Evolutionary conservation across 148 eudicot genomes (phyloP).

Genomic region (Camellia granthamiana): DNA sequence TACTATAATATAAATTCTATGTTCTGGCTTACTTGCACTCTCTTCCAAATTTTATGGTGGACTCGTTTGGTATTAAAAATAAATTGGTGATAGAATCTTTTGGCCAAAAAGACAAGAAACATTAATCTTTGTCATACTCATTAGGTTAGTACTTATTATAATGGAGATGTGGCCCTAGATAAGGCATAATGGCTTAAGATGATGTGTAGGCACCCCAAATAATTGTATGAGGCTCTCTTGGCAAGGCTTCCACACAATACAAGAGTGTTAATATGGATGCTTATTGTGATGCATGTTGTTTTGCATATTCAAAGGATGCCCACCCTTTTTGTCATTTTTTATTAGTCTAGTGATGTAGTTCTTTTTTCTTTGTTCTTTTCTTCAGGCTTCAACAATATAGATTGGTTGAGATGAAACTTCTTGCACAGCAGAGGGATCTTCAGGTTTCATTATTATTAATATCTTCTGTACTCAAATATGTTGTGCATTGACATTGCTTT

Average conservation of each 20-base stretch:
- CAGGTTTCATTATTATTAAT: slow-evolving; percentile 44
- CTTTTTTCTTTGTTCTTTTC: neutral
- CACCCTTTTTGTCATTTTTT: neutral
- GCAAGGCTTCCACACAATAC: neutral
- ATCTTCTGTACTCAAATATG: neutral
- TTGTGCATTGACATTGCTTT: neutral
- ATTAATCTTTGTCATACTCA: neutral
- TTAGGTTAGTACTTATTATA: neutral
- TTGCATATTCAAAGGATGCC: neutral
- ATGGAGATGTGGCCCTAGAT: neutral
- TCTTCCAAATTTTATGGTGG: too few species aligned
- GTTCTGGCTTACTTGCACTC: too few species aligned
- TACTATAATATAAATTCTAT: too few species aligned
- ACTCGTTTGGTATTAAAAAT: neutral
- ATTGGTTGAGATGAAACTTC: slow-evolving; percentile 80
- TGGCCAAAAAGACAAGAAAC: neutral
- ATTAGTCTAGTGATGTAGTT: neutral
- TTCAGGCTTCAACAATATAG: slow-evolving; percentile 84
- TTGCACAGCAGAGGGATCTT: slow-evolving; percentile 88
- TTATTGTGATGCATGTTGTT: neutral
- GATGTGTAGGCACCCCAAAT: neutral
- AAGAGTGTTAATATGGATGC: neutral
- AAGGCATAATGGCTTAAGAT: neutral
- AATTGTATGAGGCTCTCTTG: neutral
- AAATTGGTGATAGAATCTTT: neutral